Evolutionary conservation across 192 early-diverging fungal genomes (phyloP).

Genomic region (Cetraspora pellucida): DNA sequence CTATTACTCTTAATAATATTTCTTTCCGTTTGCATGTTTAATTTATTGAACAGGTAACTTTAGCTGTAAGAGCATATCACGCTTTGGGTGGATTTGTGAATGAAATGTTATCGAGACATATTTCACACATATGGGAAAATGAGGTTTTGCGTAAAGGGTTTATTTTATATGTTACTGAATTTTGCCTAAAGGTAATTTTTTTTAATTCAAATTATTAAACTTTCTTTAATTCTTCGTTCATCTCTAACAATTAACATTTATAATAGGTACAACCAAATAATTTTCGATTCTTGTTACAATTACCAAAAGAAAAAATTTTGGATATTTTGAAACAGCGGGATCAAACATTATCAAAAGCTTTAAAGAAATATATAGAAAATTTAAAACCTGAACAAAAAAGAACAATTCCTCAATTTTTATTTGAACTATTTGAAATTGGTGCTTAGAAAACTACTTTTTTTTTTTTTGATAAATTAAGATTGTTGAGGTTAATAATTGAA

Average conservation of each 20-base stretch:
- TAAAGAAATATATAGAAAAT: not conserved
- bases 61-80: slow-evolving; percentile 3
- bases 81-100: slow-evolving; percentile 6
- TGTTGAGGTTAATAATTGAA: too few species aligned
- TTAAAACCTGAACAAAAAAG: not conserved
- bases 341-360: slow-evolving; percentile 4
- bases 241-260: not conserved
- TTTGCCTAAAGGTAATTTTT: slow-evolving; percentile 8
- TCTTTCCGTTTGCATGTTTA: not conserved
- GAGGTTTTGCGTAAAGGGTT: slow-evolving; percentile 23
- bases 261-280: slow-evolving; percentile 24
- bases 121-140: slow-evolving; percentile 20
- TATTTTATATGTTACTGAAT: slow-evolving; percentile 24
- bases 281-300: slow-evolving; percentile 27
- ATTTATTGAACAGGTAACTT: not conserved
- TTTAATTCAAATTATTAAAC: not conserved
- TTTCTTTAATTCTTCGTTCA: not conserved
- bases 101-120: slow-evolving; percentile 20
- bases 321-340: slow-evolving; percentile 13
- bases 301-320: slow-evolving; percentile 14
- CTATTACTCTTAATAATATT: too few species aligned
- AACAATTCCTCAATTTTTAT: not conserved
- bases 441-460: not conserved
- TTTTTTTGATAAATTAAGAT: not conserved
- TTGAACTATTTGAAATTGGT: not conserved